Percentiles rank a stretch among this genome's conserved stretches.
These are phyloP conservation scores for Phyllosticta paracitricarpa DNA, from an alignment of 2,329 filamentous ascomycete genomes.

Conservation along the genomic window DNA sequence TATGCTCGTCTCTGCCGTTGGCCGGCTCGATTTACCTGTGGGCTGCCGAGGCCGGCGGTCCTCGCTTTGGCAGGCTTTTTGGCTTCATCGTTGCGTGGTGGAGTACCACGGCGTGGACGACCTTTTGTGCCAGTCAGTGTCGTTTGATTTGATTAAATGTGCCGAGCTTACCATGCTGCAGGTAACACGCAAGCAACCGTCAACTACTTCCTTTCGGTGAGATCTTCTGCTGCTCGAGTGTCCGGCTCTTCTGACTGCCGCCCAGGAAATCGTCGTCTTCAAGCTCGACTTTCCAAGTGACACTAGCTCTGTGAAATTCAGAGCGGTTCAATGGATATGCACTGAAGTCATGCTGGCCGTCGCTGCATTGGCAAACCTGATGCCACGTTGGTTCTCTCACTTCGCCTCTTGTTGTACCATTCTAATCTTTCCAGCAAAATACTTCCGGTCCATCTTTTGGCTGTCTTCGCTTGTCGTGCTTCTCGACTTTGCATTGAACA, in stretches of 20 bases:
- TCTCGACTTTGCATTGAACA: slow-evolving; percentile 49
- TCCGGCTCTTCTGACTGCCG: neutral
- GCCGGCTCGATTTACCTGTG: slow-evolving; percentile 52
- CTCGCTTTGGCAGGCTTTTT: slow-evolving; percentile 44
- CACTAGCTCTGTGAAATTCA: slow-evolving; percentile 44
- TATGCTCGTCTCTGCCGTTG: slow-evolving; percentile 49
- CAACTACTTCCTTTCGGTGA: slow-evolving; percentile 28
- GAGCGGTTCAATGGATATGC: slow-evolving; percentile 52
- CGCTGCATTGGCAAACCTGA: slow-evolving; percentile 15
- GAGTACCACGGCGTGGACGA: slow-evolving; percentile 54
- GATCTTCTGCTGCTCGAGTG: neutral
- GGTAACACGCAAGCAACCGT: slow-evolving; percentile 27
- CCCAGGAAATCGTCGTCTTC: slow-evolving; percentile 46
- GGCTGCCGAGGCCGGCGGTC: slow-evolving; percentile 51
- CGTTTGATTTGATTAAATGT: neutral
- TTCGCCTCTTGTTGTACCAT: neutral
- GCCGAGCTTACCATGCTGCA: slow-evolving; percentile 14
- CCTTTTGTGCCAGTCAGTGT: slow-evolving; percentile 17
- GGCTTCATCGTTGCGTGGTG: slow-evolving; percentile 56
- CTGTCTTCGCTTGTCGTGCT: slow-evolving; percentile 42
- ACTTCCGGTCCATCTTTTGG: slow-evolving; percentile 41
- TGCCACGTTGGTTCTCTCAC: neutral
- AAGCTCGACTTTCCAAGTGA: slow-evolving; percentile 46
- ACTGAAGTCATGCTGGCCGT: slow-evolving; percentile 40
- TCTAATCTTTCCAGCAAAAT: slow-evolving; percentile 15